Conservation (phyloP, 768 basidiomycete species). For the Lactarius hengduanensis region DNA sequence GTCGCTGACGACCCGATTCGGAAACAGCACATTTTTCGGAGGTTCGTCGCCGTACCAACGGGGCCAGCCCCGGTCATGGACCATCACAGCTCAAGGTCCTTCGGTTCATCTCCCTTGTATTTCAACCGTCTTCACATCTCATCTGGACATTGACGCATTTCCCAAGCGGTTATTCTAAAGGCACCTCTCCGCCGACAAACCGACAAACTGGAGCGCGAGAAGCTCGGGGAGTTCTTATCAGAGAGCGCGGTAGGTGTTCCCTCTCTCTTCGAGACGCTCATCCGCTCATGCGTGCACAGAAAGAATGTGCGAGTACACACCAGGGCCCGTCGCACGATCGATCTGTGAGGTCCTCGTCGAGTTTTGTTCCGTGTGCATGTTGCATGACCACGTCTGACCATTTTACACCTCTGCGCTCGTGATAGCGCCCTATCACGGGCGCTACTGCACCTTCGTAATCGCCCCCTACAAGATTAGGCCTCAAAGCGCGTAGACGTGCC, state of each 20-base stretch:
- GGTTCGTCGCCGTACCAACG: conserved; percentile 37
- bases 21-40: conserved; percentile 38
- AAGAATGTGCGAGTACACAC: conserved; percentile 89
- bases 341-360: conserved; percentile 76
- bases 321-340: conserved; percentile 72
- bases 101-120: conserved; percentile 59
- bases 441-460: conserved; percentile 58
- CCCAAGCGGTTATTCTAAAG: conserved; percentile 80
- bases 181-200: conserved; percentile 71
- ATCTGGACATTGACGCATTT: conserved; percentile 80
- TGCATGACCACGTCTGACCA: conserved; percentile 86
- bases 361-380: conserved; percentile 69
- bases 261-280: background rate
- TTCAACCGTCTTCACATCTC: conserved; percentile 58
- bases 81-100: conserved; percentile 53
- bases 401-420: conserved; percentile 76
- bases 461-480: too few relatives aligned
- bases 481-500: too few relatives aligned
- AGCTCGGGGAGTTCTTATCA: conserved; percentile 75
- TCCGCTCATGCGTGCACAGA: conserved; percentile 44
- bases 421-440: conserved; percentile 51
- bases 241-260: conserved; percentile 60
- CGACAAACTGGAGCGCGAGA: conserved; percentile 52
- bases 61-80: background rate
- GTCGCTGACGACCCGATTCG: conserved; percentile 55